phyloP scores from a whole-genome alignment of 2,329 filamentous ascomycete species.

The Onygena corvina region DNA sequence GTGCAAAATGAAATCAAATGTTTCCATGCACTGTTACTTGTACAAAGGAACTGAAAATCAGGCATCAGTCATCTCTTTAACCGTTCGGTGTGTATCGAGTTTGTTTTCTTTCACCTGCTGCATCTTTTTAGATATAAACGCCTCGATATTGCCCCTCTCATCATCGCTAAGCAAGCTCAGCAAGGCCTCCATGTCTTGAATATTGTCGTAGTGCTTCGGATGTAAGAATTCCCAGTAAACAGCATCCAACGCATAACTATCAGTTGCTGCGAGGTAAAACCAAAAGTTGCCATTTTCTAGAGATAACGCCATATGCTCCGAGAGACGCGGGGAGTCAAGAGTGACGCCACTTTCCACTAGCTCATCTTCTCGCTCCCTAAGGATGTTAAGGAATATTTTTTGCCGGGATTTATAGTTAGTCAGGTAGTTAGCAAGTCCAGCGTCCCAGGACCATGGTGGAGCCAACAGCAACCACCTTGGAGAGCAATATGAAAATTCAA shows the following conservation, averaged over 20 bases:
- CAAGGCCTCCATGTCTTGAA: slow-evolving; percentile 19
- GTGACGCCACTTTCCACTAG: neutral
- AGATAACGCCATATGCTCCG: slow-evolving; percentile 18
- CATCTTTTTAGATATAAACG: slow-evolving; percentile 20
- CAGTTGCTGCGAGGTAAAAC: slow-evolving; percentile 20
- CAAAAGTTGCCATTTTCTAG: slow-evolving; percentile 22
- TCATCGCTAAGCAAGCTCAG: slow-evolving; percentile 17
- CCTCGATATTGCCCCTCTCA: slow-evolving; percentile 18
- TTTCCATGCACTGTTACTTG: too few relatives aligned
- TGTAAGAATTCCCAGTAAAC: slow-evolving; percentile 24
- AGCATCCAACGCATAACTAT: slow-evolving; percentile 22
- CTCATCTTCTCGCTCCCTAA: slow-evolving; percentile 16
- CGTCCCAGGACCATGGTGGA: slow-evolving; percentile 15
- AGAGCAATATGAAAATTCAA: slow-evolving; percentile 15
- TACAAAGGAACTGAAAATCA: too few relatives aligned
- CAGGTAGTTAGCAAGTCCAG: slow-evolving; percentile 18
- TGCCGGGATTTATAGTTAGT: slow-evolving; percentile 18
- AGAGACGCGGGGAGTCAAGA: slow-evolving; percentile 16
- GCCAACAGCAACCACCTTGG: slow-evolving; percentile 18
- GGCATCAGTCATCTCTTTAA: slow-evolving; percentile 16
- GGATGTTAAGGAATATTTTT: slow-evolving; percentile 17
- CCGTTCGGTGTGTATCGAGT: slow-evolving; percentile 16
- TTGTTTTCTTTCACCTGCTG: slow-evolving; percentile 17
- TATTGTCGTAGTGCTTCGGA: slow-evolving; percentile 19
- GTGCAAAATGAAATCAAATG: too few relatives aligned